These are phyloP conservation scores for Cryphonectria parasitica DNA, from an alignment of 2,329 filamentous ascomycete genomes.

Conservation along the genomic window DNA sequence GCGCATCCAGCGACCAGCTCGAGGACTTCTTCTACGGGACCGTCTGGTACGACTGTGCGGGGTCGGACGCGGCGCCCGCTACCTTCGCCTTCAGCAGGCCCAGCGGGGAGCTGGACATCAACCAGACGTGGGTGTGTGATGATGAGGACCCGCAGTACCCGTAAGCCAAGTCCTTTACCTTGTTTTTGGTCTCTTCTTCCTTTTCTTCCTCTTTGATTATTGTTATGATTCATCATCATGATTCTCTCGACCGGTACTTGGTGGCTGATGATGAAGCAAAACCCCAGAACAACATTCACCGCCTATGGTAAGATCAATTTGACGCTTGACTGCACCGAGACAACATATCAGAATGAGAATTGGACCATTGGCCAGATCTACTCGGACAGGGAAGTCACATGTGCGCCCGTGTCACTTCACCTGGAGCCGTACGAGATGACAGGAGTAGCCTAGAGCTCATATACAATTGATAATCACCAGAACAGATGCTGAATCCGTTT, in stretches of 20 bases:
- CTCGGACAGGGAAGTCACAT: conserved; percentile 40
- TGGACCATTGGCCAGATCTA: conserved; percentile 47
- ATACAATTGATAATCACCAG: neutral
- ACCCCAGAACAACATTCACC: conserved; percentile 37
- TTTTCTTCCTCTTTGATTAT: too few relatives aligned
- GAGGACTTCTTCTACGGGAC: conserved; percentile 56
- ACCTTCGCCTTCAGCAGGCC: conserved; percentile 49
- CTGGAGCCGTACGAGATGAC: conserved; percentile 41
- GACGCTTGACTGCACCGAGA: conserved; percentile 41
- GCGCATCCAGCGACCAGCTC: conserved; percentile 46
- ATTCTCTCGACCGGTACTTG: neutral
- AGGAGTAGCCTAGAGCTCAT: conserved; percentile 39
- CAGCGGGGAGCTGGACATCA: conserved; percentile 43
- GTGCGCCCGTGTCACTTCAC: conserved; percentile 37
- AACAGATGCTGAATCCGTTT: neutral
- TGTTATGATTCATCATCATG: too few relatives aligned
- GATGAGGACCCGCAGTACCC: conserved; percentile 44
- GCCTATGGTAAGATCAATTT: conserved; percentile 41
- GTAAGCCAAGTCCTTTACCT: conserved; percentile 35
- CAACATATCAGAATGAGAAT: conserved; percentile 42
- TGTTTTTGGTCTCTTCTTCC: neutral
- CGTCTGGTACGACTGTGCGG: conserved; percentile 47
- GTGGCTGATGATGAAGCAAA: neutral
- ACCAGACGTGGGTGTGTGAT: conserved; percentile 54
- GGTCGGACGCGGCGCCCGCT: conserved; percentile 36